Percentiles rank a stretch among this genome's conserved stretches.
Conservation (phyloP, 2,329 filamentous ascomycete genomes). For the Trichoderma koningiopsis region DNA sequence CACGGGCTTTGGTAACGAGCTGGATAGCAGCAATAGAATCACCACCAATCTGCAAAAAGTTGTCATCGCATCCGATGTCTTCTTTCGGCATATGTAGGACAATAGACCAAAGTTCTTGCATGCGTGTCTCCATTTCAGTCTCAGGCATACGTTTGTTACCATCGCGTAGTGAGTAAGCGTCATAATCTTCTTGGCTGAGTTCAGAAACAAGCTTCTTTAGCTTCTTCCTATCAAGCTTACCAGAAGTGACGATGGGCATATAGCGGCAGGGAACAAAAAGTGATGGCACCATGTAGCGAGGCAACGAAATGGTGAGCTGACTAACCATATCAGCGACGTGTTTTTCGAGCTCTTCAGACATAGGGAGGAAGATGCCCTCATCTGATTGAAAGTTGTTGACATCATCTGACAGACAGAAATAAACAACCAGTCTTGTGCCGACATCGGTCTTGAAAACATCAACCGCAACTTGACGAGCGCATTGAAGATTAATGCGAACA, state of each 20-base stretch:
- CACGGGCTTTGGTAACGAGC: conserved; percentile 43
- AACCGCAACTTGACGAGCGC: conserved; percentile 19
- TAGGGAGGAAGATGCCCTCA: conserved; percentile 26
- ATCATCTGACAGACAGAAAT: conserved; percentile 15
- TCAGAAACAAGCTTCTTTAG: conserved; percentile 6
- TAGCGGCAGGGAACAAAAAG: conserved; percentile 27
- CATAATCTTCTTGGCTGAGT: conserved; percentile 13
- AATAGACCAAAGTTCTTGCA: conserved; percentile 35
- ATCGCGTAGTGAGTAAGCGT: conserved; percentile 2
- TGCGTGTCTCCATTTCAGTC: conserved; percentile 21
- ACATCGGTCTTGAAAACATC: conserved; percentile 11
- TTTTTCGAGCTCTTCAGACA: conserved; percentile 19
- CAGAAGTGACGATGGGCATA: conserved; percentile 28
- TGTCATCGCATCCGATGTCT: conserved; percentile 33
- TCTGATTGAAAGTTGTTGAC: not conserved
- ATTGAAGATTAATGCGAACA: not conserved
- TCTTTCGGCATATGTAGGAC: conserved; percentile 35
- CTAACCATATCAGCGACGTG: conserved; percentile 17
- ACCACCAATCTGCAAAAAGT: conserved; percentile 37
- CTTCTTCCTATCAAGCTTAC: conserved; percentile 27
- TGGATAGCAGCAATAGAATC: conserved; percentile 50
- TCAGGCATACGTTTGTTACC: conserved; percentile 25
- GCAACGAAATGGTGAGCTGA: conserved; percentile 15
- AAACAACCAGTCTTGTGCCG: not conserved
- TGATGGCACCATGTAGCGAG: conserved; percentile 30